Evolutionary conservation across 2,329 filamentous ascomycete species (phyloP).

Genomic region (Arthroderma uncinatum): DNA sequence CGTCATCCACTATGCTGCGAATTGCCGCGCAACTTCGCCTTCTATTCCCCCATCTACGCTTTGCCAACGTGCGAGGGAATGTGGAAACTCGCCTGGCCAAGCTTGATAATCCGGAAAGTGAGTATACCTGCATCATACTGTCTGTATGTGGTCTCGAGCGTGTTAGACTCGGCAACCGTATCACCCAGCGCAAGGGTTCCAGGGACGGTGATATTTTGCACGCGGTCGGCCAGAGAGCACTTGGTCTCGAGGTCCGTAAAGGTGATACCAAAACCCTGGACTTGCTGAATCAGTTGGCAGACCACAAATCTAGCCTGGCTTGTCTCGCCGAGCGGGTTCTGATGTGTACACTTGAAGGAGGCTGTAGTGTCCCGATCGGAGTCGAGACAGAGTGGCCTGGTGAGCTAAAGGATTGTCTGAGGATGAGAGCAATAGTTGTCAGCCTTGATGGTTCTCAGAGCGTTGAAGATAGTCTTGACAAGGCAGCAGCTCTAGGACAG

Average conservation of each 20-base stretch:
- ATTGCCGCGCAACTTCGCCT: conserved; percentile 74
- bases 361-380: conserved; percentile 81
- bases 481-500: not conserved
- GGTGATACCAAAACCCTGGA: conserved; percentile 50
- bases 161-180: conserved; percentile 57
- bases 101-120: conserved; percentile 56
- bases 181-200: conserved; percentile 60
- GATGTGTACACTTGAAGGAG: conserved; percentile 74
- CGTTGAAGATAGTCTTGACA: not conserved
- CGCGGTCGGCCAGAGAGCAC: conserved; percentile 79
- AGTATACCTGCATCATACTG: conserved; percentile 67
- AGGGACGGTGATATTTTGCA: conserved; percentile 58
- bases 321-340: conserved; percentile 64
- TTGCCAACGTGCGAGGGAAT: conserved; percentile 74
- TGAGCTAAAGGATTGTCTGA: not conserved
- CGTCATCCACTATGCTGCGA: conserved; percentile 10
- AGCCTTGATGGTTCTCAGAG: conserved; percentile 3
- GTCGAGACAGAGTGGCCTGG: conserved; percentile 38
- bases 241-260: conserved; percentile 64
- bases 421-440: not conserved
- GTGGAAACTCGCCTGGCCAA: conserved; percentile 69
- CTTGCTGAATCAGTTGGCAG: conserved; percentile 48
- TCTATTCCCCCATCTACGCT: conserved; percentile 60
- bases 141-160: conserved; percentile 73
- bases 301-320: conserved; percentile 52